Conservation (phyloP, 805 yeast genomes). For the Naumovozyma castellii region DNA sequence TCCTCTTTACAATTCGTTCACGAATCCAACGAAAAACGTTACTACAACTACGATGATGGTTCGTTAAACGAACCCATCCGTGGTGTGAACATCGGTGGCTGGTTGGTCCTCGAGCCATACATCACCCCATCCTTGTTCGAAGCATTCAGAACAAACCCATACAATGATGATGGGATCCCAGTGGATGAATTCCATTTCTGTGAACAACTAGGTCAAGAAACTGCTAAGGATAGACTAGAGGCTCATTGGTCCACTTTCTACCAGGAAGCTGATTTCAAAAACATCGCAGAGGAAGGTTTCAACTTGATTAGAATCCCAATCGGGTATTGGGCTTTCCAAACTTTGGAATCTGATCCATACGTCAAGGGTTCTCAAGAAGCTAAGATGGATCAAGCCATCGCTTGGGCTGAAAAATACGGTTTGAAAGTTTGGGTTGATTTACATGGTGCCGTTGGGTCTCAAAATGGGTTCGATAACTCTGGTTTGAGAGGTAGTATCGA, state of each 20-base stretch:
- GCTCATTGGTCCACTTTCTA: constrained; percentile 75
- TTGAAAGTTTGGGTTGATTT: constrained; percentile 83
- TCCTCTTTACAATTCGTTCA: constrained; percentile 13
- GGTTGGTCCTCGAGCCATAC: constrained; percentile 82
- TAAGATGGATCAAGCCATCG: constrained; percentile 67
- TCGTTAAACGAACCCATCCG: constrained; percentile 10
- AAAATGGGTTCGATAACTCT: constrained; percentile 91
- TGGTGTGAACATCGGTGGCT: constrained; percentile 84
- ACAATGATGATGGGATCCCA: constrained; percentile 41
- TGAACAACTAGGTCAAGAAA: constrained; percentile 48
- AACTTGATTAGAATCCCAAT: constrained; percentile 85
- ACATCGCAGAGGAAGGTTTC: constrained; percentile 54
- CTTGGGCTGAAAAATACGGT: constrained; percentile 56
- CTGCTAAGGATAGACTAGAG: constrained; percentile 42
- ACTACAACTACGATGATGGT: constrained; percentile 14
- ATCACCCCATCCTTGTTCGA: constrained; percentile 73
- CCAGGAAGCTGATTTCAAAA: constrained; percentile 59
- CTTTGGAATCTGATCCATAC: constrained; percentile 61
- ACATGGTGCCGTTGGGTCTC: constrained; percentile 96
- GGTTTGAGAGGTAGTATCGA: constrained; percentile 59
- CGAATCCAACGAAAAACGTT: constrained; percentile 15
- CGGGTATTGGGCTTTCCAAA: constrained; percentile 86
- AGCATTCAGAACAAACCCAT: constrained; percentile 32
- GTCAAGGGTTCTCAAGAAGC: constrained; percentile 63
- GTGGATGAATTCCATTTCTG: constrained; percentile 76